Evolutionary conservation across 345 rosid genomes (phyloP).

Genomic region (Ailanthus altissimus): DNA sequence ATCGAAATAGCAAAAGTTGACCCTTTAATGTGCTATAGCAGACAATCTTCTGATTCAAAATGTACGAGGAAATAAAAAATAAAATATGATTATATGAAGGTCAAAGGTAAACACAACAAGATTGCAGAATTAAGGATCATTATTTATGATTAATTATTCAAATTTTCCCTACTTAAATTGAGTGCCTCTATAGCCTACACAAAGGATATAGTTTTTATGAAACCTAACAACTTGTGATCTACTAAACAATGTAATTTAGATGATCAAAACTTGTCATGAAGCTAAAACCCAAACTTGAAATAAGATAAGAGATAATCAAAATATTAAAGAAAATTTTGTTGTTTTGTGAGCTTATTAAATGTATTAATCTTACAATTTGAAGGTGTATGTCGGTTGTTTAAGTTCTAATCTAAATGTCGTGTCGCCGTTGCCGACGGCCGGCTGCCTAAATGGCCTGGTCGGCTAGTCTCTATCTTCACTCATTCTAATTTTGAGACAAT

Average conservation of each 20-base stretch:
- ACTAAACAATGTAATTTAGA: not conserved
- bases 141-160: not conserved
- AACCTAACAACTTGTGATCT: not conserved
- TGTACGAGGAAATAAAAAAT: conserved; percentile 5
- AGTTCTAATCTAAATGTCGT: not conserved
- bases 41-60: not conserved
- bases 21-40: not conserved
- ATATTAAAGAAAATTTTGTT: not conserved
- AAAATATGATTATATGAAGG: not conserved
- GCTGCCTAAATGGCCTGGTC: conserved; percentile 19
- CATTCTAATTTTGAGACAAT: not conserved
- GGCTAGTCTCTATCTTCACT: not conserved
- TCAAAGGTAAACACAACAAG: conserved; percentile 4
- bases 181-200: not conserved
- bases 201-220: not conserved
- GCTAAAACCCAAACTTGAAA: not conserved
- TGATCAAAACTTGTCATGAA: conserved; percentile 18
- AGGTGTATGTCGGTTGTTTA: conserved; percentile 9
- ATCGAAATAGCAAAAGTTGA: conserved; percentile 1
- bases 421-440: conserved; percentile 17
- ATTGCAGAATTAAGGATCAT: conserved; percentile 4
- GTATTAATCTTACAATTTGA: conserved; percentile 9
- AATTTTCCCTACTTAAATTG: not conserved
- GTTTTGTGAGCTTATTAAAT: conserved; percentile 6
- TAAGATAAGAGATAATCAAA: not conserved